A percentile compares a stretch with the other conserved stretches of the same genome.
These are phyloP conservation scores for Coniochaeta sp. DNA, from an alignment of 2,329 filamentous ascomycete genomes.

Conservation along the genomic window DNA sequence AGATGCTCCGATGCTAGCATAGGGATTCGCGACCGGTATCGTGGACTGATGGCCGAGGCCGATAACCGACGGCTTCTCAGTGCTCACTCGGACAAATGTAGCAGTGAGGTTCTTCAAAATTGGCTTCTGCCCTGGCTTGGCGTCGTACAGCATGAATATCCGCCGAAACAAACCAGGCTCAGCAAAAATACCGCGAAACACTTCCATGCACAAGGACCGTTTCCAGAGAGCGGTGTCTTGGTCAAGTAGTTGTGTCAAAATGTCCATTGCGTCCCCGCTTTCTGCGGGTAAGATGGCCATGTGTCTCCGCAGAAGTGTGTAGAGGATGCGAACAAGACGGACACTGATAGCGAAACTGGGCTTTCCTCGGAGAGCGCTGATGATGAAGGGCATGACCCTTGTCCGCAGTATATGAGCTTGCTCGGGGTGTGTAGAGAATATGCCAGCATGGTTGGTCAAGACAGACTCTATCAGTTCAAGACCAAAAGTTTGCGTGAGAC, in stretches of 20 bases:
- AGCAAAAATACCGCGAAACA: constrained; percentile 78
- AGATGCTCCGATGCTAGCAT: constrained; percentile 46
- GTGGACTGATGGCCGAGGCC: constrained; percentile 86
- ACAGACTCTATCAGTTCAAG: constrained; percentile 90
- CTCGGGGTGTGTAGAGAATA: constrained; percentile 73
- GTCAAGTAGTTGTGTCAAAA: constrained; percentile 81
- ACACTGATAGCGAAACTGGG: constrained; percentile 77
- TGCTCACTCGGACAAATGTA: constrained; percentile 84
- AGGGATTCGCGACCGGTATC: constrained; percentile 58
- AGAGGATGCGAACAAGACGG: constrained; percentile 73
- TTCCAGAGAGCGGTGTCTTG: constrained; percentile 83
- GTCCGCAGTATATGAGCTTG: constrained; percentile 71
- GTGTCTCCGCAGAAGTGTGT: constrained; percentile 73
- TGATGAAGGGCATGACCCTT: constrained; percentile 76
- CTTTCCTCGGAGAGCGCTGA: constrained; percentile 69
- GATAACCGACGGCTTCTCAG: constrained; percentile 83
- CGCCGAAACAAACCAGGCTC: constrained; percentile 71
- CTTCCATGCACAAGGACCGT: constrained; percentile 81
- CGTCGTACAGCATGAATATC: constrained; percentile 77
- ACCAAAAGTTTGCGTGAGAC: constrained; percentile 74
- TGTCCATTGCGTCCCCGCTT: constrained; percentile 73
- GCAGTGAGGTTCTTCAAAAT: constrained; percentile 78
- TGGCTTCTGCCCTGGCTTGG: constrained; percentile 60
- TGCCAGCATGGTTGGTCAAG: constrained; percentile 72
- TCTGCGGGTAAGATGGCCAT: constrained; percentile 68